Conservation (phyloP, 176 grass and related monocot species). For the Metroxylon sagu region DNA sequence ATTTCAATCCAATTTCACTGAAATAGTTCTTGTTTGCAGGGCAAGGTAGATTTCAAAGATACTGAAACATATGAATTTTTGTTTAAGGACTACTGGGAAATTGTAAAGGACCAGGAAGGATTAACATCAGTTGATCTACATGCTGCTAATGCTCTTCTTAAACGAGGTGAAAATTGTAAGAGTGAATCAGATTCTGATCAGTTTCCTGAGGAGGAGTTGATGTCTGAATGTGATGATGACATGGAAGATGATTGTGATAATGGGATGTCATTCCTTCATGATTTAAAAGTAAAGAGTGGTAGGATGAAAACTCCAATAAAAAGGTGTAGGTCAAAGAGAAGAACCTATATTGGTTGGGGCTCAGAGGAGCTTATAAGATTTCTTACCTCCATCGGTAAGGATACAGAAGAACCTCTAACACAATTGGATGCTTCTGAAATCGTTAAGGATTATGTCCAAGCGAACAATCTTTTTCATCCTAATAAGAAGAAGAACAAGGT, state of each 20-base stretch:
- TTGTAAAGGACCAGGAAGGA: constrained; percentile 51
- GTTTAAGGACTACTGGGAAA: constrained; percentile 83
- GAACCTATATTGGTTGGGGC: constrained; percentile 62
- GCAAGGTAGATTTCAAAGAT: constrained; percentile 28
- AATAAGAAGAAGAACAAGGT: constrained; percentile 39
- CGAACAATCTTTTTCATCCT: constrained; percentile 39
- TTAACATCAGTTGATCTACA: constrained; percentile 53
- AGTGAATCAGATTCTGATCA: constrained; percentile 33
- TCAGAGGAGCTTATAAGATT: constrained; percentile 61
- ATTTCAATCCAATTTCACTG: background rate
- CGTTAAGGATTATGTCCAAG: constrained; percentile 58
- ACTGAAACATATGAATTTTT: constrained; percentile 28
- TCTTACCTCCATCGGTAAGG: constrained; percentile 47
- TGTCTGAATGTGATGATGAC: constrained; percentile 21
- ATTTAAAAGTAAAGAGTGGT: constrained; percentile 23
- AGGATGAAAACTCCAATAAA: constrained; percentile 35
- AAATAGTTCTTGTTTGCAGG: constrained; percentile 22
- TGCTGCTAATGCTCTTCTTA: constrained; percentile 33
- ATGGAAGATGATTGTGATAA: constrained; percentile 19
- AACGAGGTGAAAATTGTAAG: constrained; percentile 32
- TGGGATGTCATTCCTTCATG: constrained; percentile 20
- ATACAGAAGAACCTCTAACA: constrained; percentile 40
- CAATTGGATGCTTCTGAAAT: constrained; percentile 37
- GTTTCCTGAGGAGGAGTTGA: constrained; percentile 12
- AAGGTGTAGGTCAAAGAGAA: constrained; percentile 44